phyloP scores from a whole-genome alignment of 805 yeast genomes.

The Wickerhamiella brachini region DNA sequence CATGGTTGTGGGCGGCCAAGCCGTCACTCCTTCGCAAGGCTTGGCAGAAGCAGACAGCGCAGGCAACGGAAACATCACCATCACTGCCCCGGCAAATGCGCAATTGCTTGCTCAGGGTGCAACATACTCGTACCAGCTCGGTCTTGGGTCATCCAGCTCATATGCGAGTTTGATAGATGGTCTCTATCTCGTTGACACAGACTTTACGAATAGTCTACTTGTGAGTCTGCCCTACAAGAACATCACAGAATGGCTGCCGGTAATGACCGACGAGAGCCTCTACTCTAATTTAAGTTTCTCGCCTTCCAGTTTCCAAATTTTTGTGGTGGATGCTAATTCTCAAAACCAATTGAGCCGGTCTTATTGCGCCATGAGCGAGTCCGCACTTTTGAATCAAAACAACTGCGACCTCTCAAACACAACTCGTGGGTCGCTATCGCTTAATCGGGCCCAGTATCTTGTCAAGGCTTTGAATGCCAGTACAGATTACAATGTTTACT shows the following conservation, averaged over 20 bases:
- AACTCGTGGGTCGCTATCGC: slow-evolving; percentile 29
- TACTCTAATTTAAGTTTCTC: slow-evolving; percentile 16
- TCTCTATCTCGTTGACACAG: slow-evolving; percentile 50
- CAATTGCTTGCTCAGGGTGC: slow-evolving; percentile 2
- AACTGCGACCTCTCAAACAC: slow-evolving; percentile 26
- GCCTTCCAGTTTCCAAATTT: not conserved
- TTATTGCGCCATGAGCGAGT: slow-evolving; percentile 58
- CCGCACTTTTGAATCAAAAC: slow-evolving; percentile 28
- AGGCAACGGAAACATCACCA: not conserved
- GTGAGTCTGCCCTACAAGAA: slow-evolving; percentile 29
- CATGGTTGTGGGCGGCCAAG: not conserved
- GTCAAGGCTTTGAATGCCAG: slow-evolving; percentile 47
- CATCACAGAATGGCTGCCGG: slow-evolving; percentile 5
- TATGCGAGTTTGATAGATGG: slow-evolving; percentile 6
- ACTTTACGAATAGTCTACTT: slow-evolving; percentile 50
- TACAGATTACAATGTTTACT: slow-evolving; percentile 49
- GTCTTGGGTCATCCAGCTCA: slow-evolving; percentile 31
- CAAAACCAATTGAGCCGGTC: slow-evolving; percentile 33
- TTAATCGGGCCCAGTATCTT: slow-evolving; percentile 43
- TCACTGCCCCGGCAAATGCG: not conserved
- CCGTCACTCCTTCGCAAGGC: not conserved
- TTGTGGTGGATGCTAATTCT: not conserved
- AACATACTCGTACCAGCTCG: slow-evolving; percentile 51
- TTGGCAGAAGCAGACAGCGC: not conserved
- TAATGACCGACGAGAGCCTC: slow-evolving; percentile 11